Percentiles rank a stretch among this genome's conserved stretches.
phyloP scores from a whole-genome alignment of 805 yeast genomes.

The Hanseniaspora jakobsenii region DNA sequence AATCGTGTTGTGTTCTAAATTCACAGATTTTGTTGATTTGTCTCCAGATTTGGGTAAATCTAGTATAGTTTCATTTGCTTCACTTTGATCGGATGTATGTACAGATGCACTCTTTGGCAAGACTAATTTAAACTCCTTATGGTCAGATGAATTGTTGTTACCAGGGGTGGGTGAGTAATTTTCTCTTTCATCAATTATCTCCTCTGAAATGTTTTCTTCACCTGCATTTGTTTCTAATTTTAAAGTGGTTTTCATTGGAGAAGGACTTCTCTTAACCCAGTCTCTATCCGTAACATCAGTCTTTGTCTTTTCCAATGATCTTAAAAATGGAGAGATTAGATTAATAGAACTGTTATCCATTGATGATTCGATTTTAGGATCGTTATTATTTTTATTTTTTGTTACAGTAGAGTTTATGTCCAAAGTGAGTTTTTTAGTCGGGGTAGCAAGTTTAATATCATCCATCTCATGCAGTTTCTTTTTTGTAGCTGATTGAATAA shows the following conservation, averaged over 20 bases:
- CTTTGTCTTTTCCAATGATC: slow-evolving; percentile 14
- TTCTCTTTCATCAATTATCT: not conserved
- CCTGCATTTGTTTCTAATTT: not conserved
- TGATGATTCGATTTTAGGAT: too few species aligned
- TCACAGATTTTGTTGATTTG: not conserved
- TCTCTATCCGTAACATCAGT: slow-evolving; percentile 6
- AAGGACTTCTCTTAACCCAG: slow-evolving; percentile 2
- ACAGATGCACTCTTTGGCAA: not conserved
- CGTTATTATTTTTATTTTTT: too few species aligned
- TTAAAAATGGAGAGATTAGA: slow-evolving; percentile 14
- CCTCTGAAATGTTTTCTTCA: not conserved
- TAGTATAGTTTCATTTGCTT: slow-evolving; percentile 2
- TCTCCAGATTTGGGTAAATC: not conserved
- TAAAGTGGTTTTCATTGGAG: not conserved
- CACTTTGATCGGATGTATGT: too few species aligned
- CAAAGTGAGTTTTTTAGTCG: too few species aligned
- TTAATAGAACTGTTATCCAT: not conserved
- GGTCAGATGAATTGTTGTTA: not conserved
- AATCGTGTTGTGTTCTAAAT: not conserved
- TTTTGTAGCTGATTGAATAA: slow-evolving; percentile 25
- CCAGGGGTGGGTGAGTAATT: slow-evolving; percentile 6
- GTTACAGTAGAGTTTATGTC: too few species aligned
- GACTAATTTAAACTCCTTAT: not conserved
- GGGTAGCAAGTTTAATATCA: too few species aligned
- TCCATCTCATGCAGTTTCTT: not conserved